Conservation (phyloP, 805 yeast genomes). For the Sugiyamaella chiloensis region DNA sequence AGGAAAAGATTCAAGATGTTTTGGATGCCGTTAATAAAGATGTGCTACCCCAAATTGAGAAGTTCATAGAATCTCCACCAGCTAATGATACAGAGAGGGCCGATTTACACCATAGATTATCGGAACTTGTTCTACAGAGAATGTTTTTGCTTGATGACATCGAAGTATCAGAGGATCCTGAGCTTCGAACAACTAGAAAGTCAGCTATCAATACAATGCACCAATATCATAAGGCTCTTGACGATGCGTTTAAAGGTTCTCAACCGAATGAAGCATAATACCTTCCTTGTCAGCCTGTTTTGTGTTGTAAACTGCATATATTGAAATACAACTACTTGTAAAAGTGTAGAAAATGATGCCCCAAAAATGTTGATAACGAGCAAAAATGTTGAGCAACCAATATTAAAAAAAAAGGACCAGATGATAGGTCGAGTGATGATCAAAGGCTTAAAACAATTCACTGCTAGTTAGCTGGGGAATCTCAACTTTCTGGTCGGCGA, state of each 20-base stretch:
- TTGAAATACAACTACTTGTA: too few relatives aligned
- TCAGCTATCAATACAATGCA: conserved; percentile 34
- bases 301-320: too few relatives aligned
- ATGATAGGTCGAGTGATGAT: too few relatives aligned
- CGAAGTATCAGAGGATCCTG: conserved; percentile 32
- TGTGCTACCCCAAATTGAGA: conserved; percentile 26
- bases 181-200: conserved; percentile 32
- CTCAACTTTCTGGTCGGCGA: conserved; percentile 39
- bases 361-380: too few relatives aligned
- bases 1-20: conserved; percentile 28
- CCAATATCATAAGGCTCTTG: conserved; percentile 30
- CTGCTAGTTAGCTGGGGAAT: conserved; percentile 33
- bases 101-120: conserved; percentile 32
- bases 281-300: too few relatives aligned
- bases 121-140: conserved; percentile 34
- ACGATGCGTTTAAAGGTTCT: conserved; percentile 15
- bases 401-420: too few relatives aligned
- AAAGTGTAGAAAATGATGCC: too few relatives aligned
- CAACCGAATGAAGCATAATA: too few relatives aligned
- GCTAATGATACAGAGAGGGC: conserved; percentile 22
- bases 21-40: conserved; percentile 26
- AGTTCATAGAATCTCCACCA: conserved; percentile 22
- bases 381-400: too few relatives aligned
- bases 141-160: conserved; percentile 35
- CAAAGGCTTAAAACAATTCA: conserved; percentile 22